Percentiles rank a stretch among this genome's conserved stretches.
Evolutionary conservation across 2,329 filamentous ascomycete species (phyloP).

Genomic region (Paraphoma chrysanthemicola): DNA sequence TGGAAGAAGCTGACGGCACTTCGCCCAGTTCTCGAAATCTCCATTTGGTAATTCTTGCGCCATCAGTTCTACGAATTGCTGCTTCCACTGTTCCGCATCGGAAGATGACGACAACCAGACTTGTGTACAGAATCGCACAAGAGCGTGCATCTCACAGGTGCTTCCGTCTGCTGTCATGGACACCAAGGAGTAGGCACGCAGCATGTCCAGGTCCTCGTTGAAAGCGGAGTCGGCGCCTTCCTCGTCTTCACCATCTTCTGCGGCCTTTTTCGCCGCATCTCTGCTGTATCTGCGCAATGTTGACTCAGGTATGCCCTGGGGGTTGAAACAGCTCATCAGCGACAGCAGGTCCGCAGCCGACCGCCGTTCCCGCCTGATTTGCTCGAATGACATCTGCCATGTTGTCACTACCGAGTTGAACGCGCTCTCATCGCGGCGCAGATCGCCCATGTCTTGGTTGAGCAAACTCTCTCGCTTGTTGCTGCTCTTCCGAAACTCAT

Average conservation of each 20-base stretch:
- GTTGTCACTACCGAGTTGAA: constrained; percentile 47
- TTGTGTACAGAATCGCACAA: constrained; percentile 24
- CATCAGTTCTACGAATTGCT: constrained; percentile 14
- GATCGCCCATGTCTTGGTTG: constrained; percentile 31
- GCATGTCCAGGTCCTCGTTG: constrained; percentile 18
- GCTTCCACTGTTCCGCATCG: constrained; percentile 13
- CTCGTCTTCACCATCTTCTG: not conserved
- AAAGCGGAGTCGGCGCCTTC: constrained; percentile 5
- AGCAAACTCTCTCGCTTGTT: constrained; percentile 28
- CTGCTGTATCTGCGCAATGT: constrained; percentile 24
- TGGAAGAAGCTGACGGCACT: constrained; percentile 19
- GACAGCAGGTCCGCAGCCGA: constrained; percentile 54
- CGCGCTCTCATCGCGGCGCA: constrained; percentile 43
- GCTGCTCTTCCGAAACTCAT: constrained; percentile 46
- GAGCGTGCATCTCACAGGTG: constrained; percentile 17
- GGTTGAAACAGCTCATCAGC: constrained; percentile 58
- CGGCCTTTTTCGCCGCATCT: not conserved
- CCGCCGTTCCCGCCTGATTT: constrained; percentile 38
- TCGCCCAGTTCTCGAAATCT: constrained; percentile 15
- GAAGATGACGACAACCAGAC: constrained; percentile 16
- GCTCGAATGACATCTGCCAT: constrained; percentile 43
- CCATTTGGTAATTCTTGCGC: constrained; percentile 14
- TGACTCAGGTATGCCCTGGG: constrained; percentile 49
- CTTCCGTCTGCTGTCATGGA: constrained; percentile 1
- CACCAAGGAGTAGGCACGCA: constrained; percentile 24